Conservation (phyloP, 768 basidiomycete genomes). For the Macrolepiota dolichaula region DNA sequence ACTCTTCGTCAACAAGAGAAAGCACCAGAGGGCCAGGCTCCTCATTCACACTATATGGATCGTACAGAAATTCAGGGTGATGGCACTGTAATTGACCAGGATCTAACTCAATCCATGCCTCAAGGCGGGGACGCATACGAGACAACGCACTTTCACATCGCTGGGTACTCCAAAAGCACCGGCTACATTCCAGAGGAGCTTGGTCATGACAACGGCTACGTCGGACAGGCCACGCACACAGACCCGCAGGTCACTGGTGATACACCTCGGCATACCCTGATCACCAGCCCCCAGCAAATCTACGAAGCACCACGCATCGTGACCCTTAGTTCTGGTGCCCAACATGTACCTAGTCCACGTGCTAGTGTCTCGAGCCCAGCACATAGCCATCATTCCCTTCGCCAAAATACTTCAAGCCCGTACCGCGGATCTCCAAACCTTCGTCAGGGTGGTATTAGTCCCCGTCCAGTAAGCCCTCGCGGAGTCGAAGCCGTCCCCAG, state of each 20-base stretch:
- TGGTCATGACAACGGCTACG: background rate
- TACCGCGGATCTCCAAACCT: background rate
- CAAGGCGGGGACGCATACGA: background rate
- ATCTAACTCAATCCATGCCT: background rate
- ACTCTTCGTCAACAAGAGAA: constrained; percentile 10
- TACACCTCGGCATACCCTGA: background rate
- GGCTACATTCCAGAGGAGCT: constrained; percentile 1
- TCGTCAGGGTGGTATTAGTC: background rate
- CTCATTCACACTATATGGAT: background rate
- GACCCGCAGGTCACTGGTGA: background rate
- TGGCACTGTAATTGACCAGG: constrained; percentile 9
- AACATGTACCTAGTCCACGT: background rate
- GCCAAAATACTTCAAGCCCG: background rate
- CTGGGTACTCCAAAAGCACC: background rate
- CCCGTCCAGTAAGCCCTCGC: background rate
- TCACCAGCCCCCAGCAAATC: background rate
- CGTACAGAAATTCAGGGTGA: background rate
- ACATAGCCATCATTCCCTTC: background rate
- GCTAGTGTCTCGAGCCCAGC: background rate
- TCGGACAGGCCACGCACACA: background rate
- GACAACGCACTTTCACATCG: background rate
- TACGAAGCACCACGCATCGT: background rate
- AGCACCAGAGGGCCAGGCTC: constrained; percentile 8
- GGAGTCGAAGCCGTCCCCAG: background rate
- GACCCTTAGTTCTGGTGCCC: background rate